Percentiles rank a stretch among this genome's conserved stretches.
phyloP scores from a whole-genome alignment of 768 basidiomycete genomes.

The Strobilomyces confusus region DNA sequence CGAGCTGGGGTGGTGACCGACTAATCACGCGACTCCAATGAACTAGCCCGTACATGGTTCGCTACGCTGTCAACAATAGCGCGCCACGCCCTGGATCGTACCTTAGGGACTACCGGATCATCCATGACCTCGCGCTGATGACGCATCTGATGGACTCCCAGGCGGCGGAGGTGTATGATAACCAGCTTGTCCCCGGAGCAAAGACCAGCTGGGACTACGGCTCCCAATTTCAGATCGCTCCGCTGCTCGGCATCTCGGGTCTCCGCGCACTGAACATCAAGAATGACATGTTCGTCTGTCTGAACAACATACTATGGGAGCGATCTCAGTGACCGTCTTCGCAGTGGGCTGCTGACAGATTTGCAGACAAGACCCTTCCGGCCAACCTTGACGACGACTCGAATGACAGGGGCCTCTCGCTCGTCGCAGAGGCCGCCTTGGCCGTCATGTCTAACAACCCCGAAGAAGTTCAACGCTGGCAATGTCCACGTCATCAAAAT shows the following conservation, averaged over 20 bases:
- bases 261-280: slow-evolving; percentile 70
- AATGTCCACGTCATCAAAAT: slow-evolving; percentile 98
- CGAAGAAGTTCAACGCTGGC: slow-evolving; percentile 95
- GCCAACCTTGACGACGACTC: slow-evolving; percentile 55
- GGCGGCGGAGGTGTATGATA: slow-evolving; percentile 65
- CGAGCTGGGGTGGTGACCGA: slow-evolving; percentile 82
- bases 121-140: slow-evolving; percentile 55
- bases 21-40: slow-evolving; percentile 67
- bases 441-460: slow-evolving; percentile 87
- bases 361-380: slow-evolving; percentile 62
- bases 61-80: slow-evolving; percentile 73
- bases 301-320: slow-evolving; percentile 85
- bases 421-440: slow-evolving; percentile 92
- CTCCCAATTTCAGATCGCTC: slow-evolving; percentile 39
- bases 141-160: slow-evolving; percentile 58
- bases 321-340: slow-evolving; percentile 3
- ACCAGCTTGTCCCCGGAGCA: slow-evolving; percentile 84
- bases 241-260: slow-evolving; percentile 43
- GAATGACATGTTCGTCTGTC: slow-evolving; percentile 65
- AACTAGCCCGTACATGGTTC: slow-evolving; percentile 68
- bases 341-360: slow-evolving; percentile 1
- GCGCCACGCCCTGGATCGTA: slow-evolving; percentile 91
- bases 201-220: slow-evolving; percentile 60
- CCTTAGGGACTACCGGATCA: slow-evolving; percentile 74
- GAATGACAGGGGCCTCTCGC: slow-evolving; percentile 42